These are phyloP conservation scores for Ophiostoma tasmaniense DNA, from an alignment of 2,329 filamentous ascomycete species.

Conservation along the genomic window DNA sequence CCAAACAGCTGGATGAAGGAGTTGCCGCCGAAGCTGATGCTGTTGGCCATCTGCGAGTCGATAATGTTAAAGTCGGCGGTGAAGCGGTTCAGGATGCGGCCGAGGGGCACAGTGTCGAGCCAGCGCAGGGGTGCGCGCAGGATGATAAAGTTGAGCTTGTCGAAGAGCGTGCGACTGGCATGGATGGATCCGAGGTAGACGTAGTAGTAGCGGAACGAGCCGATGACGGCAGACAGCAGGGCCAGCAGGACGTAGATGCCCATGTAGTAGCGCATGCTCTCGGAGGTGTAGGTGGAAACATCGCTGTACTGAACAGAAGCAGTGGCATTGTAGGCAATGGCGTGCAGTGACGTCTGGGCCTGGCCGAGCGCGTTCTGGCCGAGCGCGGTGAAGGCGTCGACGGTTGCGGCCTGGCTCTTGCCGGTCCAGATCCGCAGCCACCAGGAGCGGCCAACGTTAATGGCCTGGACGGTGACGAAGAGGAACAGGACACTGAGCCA, in stretches of 20 bases:
- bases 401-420: conserved; percentile 18
- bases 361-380: conserved; percentile 9
- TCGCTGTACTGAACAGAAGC: too few relatives aligned
- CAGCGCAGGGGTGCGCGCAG: conserved; percentile 67
- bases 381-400: conserved; percentile 14
- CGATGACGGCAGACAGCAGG: conserved; percentile 46
- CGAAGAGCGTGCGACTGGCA: conserved; percentile 61
- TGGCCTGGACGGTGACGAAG: conserved; percentile 46
- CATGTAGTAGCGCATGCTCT: conserved; percentile 54
- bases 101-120: conserved; percentile 72
- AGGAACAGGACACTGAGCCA: conserved; percentile 48
- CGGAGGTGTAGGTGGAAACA: conserved; percentile 14
- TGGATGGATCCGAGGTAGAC: conserved; percentile 57
- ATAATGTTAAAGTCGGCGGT: conserved; percentile 68
- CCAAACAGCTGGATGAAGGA: conserved; percentile 55
- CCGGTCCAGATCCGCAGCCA: conserved; percentile 58
- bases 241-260: conserved; percentile 58
- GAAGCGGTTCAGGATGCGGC: conserved; percentile 69
- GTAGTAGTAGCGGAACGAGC: conserved; percentile 54
- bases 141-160: conserved; percentile 56
- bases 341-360: conserved; percentile 31
- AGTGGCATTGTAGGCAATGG: conserved; percentile 15
- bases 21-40: conserved; percentile 52
- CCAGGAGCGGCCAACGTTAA: conserved; percentile 53
- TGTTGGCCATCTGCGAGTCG: conserved; percentile 57